Evolutionary conservation across 768 basidiomycete species (phyloP), one percentile per base, ranked within the genome.

Genomic region (Pulveroboletus sp.): DNA sequence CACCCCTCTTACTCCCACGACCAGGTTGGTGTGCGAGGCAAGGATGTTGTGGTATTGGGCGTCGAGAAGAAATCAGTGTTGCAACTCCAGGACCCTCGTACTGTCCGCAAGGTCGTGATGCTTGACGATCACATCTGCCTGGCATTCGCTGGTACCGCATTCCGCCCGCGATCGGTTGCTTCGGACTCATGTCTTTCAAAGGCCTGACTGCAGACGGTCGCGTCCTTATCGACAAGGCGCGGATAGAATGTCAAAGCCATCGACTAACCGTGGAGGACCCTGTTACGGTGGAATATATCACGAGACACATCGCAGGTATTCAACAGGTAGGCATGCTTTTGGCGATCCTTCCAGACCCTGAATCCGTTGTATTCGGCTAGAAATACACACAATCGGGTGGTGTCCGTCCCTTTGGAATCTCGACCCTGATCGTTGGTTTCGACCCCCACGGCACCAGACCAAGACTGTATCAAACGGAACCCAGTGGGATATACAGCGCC

Each of bases 31-130:
- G 93, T 98, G 30, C 83, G 92, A 56, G 96, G 96, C 59, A 85
- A 87, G 65, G 86, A 93, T 59, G 89, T 94, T 24, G 96, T 97
- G 2, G 92, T 99, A 5, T 77, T 99, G 22, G 96, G 95, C 43
- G 95, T 98, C 26, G 96, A 99, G 78, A 98, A 98, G 89, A 98
- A 97, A 72, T 93, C 92, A 0, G 84, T 96, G 24, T 77, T 98
- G 11, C 96, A 99, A 70, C 80, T 99, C 16, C 96, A 99, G 76
- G 96, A 99, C 70, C 93, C 96, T 7, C 80, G 96, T 45, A 99
- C 96, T 1, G 94, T 98, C 14, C 78, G 96, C 46, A 99, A 99
- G 70, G 94, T 98, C 8, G 96, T 90, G 50, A 93, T 97, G 93
- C 73, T 99, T 44, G 96, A 99, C 66, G 96, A 99, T 65, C 96